phyloP scores from a whole-genome alignment of 768 basidiomycete species.

The Boletus coccyginus region DNA sequence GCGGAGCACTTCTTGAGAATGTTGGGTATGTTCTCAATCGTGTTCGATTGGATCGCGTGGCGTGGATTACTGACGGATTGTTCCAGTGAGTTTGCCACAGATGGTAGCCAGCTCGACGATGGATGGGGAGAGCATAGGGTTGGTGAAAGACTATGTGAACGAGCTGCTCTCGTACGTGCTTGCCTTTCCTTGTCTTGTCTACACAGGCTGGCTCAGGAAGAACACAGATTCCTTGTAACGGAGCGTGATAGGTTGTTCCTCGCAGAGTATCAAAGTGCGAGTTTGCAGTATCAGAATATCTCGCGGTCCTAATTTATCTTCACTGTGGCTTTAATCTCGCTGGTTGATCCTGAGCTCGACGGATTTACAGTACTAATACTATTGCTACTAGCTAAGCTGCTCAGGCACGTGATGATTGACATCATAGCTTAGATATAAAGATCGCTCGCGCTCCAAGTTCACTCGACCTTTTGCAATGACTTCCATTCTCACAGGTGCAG shows the following conservation, averaged over 20 bases:
- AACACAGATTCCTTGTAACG: slow-evolving; percentile 69
- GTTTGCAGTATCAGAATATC: slow-evolving; percentile 77
- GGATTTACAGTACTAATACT: neutral
- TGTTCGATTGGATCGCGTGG: neutral
- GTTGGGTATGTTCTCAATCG: slow-evolving; percentile 60
- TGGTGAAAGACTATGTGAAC: slow-evolving; percentile 87
- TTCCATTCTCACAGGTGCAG: slow-evolving; percentile 29
- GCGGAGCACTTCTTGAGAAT: slow-evolving; percentile 92
- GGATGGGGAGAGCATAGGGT: slow-evolving; percentile 79
- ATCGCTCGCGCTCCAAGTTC: slow-evolving; percentile 11
- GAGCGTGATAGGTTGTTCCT: slow-evolving; percentile 74
- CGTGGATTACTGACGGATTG: neutral
- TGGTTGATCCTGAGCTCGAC: neutral
- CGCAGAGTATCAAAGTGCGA: slow-evolving; percentile 75
- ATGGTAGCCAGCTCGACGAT: slow-evolving; percentile 90
- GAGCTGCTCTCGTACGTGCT: slow-evolving; percentile 74
- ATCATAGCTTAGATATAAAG: neutral
- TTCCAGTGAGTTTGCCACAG: slow-evolving; percentile 83
- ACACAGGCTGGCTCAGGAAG: neutral
- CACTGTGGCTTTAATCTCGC: neutral
- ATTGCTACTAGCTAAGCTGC: neutral
- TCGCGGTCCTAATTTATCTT: slow-evolving; percentile 56
- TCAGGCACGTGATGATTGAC: neutral
- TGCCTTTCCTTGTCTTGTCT: neutral
- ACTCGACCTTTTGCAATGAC: no score